These are phyloP conservation scores for Plasmodium inui DNA, from an alignment of 169 alveolate genomes.

Conservation along the genomic window DNA sequence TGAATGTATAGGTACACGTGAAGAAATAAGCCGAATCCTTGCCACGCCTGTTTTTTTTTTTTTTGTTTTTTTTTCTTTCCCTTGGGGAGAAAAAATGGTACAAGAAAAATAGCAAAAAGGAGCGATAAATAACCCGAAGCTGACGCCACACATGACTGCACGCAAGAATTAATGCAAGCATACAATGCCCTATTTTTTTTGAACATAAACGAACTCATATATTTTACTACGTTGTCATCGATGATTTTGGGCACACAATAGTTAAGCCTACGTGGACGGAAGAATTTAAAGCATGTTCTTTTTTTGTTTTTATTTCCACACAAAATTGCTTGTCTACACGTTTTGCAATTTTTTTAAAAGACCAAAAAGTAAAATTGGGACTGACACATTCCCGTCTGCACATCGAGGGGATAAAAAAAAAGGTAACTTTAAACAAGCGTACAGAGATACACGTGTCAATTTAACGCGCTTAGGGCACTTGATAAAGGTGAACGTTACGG, in stretches of 20 bases:
- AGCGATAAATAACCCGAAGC: background rate
- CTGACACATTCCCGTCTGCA: background rate
- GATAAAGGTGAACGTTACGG: background rate
- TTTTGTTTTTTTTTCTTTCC: constrained; percentile 1
- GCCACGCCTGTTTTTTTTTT: background rate
- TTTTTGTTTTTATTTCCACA: background rate
- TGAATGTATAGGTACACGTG: background rate
- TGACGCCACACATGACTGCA: background rate
- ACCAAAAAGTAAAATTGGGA: background rate
- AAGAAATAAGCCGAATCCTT: background rate
- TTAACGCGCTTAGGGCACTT: background rate
- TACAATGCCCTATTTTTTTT: background rate
- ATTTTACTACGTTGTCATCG: background rate
- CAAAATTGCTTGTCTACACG: background rate
- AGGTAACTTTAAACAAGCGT: background rate
- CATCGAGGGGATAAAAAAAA: constrained; percentile 5
- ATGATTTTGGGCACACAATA: background rate
- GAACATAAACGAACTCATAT: background rate
- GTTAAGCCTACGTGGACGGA: background rate
- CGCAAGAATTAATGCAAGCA: background rate
- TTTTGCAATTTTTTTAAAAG: background rate
- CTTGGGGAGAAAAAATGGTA: background rate
- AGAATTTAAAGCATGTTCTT: background rate
- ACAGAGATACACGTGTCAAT: background rate
- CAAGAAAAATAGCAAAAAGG: background rate